Conservation (phyloP, 106 monocot species). For the Acanthochlamys bracteata region DNA sequence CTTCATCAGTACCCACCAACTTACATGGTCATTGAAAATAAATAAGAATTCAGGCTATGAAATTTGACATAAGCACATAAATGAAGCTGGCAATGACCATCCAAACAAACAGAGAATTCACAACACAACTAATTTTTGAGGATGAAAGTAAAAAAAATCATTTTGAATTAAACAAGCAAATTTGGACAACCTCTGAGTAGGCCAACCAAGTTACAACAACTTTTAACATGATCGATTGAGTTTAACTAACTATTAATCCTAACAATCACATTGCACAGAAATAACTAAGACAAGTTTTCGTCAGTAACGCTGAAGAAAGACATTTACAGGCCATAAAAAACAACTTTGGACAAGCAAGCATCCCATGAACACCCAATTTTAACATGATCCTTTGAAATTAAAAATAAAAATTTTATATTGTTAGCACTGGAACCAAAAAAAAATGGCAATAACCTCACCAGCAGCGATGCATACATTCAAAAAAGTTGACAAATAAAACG, state of each 20-base stretch:
- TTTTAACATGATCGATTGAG: not conserved
- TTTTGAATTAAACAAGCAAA: not conserved
- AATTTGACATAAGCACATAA: not conserved
- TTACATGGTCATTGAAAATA: constrained; percentile 11
- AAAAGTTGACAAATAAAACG: not conserved
- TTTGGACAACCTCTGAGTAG: not conserved
- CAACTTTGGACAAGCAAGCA: not conserved
- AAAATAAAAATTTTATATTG: not conserved
- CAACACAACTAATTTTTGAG: not conserved
- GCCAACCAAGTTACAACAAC: not conserved
- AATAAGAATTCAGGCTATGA: not conserved
- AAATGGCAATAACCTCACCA: not conserved
- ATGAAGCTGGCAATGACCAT: not conserved
- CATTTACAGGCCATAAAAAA: too few species aligned
- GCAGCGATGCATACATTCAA: not conserved
- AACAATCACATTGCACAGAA: not conserved
- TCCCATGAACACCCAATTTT: not conserved
- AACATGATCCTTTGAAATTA: too few species aligned
- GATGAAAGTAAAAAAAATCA: not conserved
- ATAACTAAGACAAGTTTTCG: not conserved
- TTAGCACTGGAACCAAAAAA: not conserved
- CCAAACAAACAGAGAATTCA: not conserved
- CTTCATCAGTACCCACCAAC: constrained; percentile 89
- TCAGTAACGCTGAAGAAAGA: not conserved
- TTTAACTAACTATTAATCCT: not conserved